Evolutionary conservation across 306 rosid species (phyloP).

Genomic region (Cyclanthera cordifolia): DNA sequence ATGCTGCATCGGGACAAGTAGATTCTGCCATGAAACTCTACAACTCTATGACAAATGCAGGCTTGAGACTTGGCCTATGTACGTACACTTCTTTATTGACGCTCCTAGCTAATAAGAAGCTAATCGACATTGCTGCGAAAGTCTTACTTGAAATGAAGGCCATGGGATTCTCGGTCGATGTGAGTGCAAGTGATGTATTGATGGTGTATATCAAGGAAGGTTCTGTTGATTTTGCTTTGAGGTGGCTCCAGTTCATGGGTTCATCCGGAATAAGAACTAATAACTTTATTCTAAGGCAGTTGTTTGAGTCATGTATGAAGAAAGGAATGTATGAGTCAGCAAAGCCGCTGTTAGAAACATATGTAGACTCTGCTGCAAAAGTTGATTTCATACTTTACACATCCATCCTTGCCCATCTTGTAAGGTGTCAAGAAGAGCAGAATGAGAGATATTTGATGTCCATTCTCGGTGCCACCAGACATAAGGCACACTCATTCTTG

Average conservation of each 20-base stretch:
- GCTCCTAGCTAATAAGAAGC: conserved; percentile 78
- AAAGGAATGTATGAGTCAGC: conserved; percentile 68
- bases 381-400: conserved; percentile 90
- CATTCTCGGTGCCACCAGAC: conserved; percentile 70
- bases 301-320: conserved; percentile 93
- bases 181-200: conserved; percentile 79
- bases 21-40: conserved; percentile 84
- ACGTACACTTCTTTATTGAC: conserved; percentile 66
- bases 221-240: conserved; percentile 73
- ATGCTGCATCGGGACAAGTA: conserved; percentile 77
- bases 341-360: conserved; percentile 80
- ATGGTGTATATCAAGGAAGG: conserved; percentile 97
- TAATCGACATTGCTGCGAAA: conserved; percentile 63
- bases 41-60: conserved; percentile 84
- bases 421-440: conserved; percentile 93
- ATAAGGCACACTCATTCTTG: conserved; percentile 73
- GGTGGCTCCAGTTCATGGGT: conserved; percentile 92
- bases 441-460: conserved; percentile 90
- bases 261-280: conserved; percentile 84
- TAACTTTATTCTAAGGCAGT: conserved; percentile 73
- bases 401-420: conserved; percentile 82
- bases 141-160: conserved; percentile 86
- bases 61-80: conserved; percentile 73
- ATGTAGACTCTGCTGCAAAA: conserved; percentile 73
- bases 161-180: conserved; percentile 87